Percentiles rank a stretch among this genome's conserved stretches.
Evolutionary conservation across 1,284 basidiomycete species (phyloP).

Genomic region (Leccinum subfulvum): DNA sequence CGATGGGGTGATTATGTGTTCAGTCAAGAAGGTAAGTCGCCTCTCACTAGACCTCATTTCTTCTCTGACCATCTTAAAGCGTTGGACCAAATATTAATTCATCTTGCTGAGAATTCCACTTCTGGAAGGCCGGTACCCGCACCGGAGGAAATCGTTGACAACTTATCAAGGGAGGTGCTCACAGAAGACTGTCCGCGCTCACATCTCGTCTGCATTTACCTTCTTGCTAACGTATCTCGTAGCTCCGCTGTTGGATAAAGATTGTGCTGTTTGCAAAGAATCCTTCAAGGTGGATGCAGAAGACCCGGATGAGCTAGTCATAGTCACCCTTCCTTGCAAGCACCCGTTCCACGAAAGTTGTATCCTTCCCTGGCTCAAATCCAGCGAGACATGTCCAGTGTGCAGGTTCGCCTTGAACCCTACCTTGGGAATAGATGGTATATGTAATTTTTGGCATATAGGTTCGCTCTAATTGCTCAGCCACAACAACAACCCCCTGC

Average conservation of each 20-base stretch:
- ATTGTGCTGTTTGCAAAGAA: conserved; percentile 80
- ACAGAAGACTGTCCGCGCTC: conserved; percentile 59
- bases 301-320: conserved; percentile 67
- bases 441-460: conserved; percentile 21
- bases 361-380: conserved; percentile 80
- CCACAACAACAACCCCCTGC: conserved; percentile 26
- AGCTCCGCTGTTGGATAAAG: conserved; percentile 61
- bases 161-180: conserved; percentile 62
- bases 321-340: conserved; percentile 74
- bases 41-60: not conserved
- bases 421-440: conserved; percentile 15
- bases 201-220: not conserved
- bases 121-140: conserved; percentile 69
- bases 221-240: conserved; percentile 7
- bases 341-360: conserved; percentile 82
- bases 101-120: conserved; percentile 73
- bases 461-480: conserved; percentile 29
- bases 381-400: conserved; percentile 82
- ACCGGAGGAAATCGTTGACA: conserved; percentile 64
- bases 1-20: conserved; percentile 81
- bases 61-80: conserved; percentile 41
- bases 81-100: conserved; percentile 74
- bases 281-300: conserved; percentile 66
- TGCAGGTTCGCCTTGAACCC: conserved; percentile 56
- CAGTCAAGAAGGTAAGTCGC: conserved; percentile 68